phyloP scores from a whole-genome alignment of 768 basidiomycete species.

The Trichaptum fuscoviolaceum region DNA sequence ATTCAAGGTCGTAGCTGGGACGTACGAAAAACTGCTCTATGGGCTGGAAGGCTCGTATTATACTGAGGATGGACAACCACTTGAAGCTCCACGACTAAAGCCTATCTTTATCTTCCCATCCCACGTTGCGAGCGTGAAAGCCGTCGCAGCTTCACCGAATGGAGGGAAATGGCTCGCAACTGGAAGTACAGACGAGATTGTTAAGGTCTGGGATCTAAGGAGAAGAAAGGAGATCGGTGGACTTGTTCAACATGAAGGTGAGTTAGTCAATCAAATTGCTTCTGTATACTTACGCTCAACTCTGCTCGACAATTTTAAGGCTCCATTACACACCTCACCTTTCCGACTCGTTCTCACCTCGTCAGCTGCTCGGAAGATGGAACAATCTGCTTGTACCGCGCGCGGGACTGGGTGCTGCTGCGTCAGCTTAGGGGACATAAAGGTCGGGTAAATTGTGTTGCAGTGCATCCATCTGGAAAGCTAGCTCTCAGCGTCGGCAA shows the following conservation, averaged over 20 bases:
- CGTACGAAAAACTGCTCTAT: constrained; percentile 95
- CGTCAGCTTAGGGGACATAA: constrained; percentile 90
- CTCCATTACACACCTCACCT: constrained; percentile 83
- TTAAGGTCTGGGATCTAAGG: constrained; percentile 95
- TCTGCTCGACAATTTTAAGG: constrained; percentile 39
- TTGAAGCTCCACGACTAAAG: constrained; percentile 39
- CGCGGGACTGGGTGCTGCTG: constrained; percentile 90
- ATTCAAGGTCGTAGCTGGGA: constrained; percentile 87
- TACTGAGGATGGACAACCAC: constrained; percentile 25
- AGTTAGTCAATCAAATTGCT: constrained; percentile 13
- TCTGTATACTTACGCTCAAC: background rate
- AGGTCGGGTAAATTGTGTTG: constrained; percentile 83
- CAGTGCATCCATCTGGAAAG: constrained; percentile 90
- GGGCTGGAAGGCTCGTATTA: constrained; percentile 64
- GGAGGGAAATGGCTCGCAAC: constrained; percentile 97
- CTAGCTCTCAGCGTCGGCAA: constrained; percentile 88
- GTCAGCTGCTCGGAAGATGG: constrained; percentile 92
- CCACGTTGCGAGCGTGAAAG: constrained; percentile 88
- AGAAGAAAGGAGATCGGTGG: constrained; percentile 92
- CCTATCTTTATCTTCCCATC: constrained; percentile 97
- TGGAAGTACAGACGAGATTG: constrained; percentile 91
- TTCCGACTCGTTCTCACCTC: constrained; percentile 85
- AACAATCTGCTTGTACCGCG: constrained; percentile 82
- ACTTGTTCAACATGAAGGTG: constrained; percentile 93
- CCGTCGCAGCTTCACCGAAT: constrained; percentile 79